Percentiles rank a stretch among this genome's conserved stretches.
Evolutionary conservation across 2,329 filamentous ascomycete genomes (phyloP).

Genomic region (Phoma sp.): DNA sequence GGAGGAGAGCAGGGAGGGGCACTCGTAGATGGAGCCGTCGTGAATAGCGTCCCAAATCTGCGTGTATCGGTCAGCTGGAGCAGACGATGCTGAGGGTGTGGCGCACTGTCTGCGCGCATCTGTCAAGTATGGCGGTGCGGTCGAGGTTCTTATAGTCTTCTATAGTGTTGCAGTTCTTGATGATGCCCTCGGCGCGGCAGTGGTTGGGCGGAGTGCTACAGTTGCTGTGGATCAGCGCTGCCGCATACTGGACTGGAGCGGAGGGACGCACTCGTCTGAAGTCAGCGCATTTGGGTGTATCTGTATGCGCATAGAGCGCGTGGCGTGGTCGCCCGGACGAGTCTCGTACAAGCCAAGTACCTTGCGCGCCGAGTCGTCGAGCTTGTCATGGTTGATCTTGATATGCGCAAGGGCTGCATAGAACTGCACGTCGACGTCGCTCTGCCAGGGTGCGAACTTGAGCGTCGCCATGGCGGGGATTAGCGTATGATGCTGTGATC

Average conservation of each 20-base stretch:
- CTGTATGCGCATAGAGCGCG: conserved; percentile 86
- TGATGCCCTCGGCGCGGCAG: conserved; percentile 87
- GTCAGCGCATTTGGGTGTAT: conserved; percentile 86
- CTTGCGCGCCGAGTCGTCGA: conserved; percentile 88
- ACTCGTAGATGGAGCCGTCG: conserved; percentile 94
- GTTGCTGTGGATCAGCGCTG: conserved; percentile 18
- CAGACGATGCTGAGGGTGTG: neutral
- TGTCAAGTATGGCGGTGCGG: conserved; percentile 77
- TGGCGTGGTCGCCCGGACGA: conserved; percentile 71
- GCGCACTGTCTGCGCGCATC: conserved; percentile 76
- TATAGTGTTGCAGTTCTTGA: conserved; percentile 95
- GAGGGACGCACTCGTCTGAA: conserved; percentile 73
- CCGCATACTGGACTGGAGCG: neutral
- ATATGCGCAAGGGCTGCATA: conserved; percentile 89
- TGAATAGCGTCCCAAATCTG: conserved; percentile 98
- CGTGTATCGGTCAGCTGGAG: conserved; percentile 28
- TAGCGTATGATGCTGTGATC: conserved; percentile 1
- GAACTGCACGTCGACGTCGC: conserved; percentile 94
- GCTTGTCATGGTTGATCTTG: conserved; percentile 96
- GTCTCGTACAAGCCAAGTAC: conserved; percentile 90
- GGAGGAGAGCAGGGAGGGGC: conserved; percentile 86
- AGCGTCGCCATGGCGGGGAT: conserved; percentile 52
- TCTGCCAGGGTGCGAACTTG: conserved; percentile 87
- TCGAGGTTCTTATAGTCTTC: conserved; percentile 90
- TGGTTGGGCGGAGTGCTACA: conserved; percentile 51